Conservation (phyloP, 345 rosid species). For the Linum usitatissimum region DNA sequence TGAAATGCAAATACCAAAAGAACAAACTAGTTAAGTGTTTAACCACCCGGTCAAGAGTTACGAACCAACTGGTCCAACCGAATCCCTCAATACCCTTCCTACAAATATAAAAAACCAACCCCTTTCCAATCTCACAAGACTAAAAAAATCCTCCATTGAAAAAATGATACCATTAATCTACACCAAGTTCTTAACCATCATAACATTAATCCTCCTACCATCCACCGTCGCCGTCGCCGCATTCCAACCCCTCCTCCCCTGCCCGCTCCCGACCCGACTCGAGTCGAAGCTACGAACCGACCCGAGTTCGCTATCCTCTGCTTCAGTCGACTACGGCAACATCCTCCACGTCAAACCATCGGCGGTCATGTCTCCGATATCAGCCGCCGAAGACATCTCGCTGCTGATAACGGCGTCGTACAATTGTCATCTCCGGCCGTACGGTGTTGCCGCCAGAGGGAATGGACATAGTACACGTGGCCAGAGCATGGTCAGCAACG, state of each 20-base stretch:
- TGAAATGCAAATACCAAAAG: too few species aligned
- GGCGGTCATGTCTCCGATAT: constrained; percentile 15
- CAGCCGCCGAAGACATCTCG: constrained; percentile 7
- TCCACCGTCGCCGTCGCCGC: neutral
- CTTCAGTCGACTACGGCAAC: constrained; percentile 18
- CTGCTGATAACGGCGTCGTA: constrained; percentile 10
- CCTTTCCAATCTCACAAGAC: too few species aligned
- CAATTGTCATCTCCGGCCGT: constrained; percentile 11
- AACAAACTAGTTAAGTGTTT: too few species aligned
- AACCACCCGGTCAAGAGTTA: too few species aligned
- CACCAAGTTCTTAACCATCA: too few species aligned
- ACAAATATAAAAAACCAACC: too few species aligned
- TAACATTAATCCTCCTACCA: too few species aligned
- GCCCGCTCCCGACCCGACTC: neutral
- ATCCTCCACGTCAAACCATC: constrained; percentile 17
- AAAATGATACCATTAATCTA: too few species aligned
- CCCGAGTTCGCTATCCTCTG: neutral
- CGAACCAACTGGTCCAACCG: too few species aligned
- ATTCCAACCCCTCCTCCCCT: too few species aligned
- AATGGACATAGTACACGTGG: constrained; percentile 17
- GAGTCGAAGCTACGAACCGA: constrained; percentile 1
- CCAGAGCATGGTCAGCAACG: constrained; percentile 13
- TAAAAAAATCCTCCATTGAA: too few species aligned
- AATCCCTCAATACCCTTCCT: too few species aligned
- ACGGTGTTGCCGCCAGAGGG: constrained; percentile 14